These are phyloP conservation scores for Fusarium sp. DNA, from an alignment of 2,329 filamentous ascomycete species.

Conservation along the genomic window DNA sequence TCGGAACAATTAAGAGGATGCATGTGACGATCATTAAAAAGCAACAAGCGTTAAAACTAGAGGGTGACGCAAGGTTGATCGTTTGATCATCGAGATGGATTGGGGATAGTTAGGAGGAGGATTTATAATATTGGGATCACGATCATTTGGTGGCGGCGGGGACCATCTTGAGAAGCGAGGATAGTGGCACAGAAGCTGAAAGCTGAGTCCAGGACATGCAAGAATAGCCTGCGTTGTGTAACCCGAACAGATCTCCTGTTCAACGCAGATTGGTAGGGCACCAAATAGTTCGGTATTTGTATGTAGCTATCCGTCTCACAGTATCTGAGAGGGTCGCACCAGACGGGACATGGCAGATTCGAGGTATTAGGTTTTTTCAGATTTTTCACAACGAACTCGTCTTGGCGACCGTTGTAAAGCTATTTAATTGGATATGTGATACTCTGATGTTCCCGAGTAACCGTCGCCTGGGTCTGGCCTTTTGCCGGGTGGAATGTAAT, in stretches of 20 bases:
- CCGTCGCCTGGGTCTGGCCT: neutral
- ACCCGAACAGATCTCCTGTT: neutral
- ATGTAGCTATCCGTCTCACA: conserved; percentile 13
- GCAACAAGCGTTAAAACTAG: conserved; percentile 10
- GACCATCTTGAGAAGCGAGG: neutral
- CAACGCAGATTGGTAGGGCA: conserved; percentile 13
- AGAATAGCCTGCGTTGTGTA: conserved; percentile 2
- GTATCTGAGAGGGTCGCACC: neutral
- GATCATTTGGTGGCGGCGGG: conserved; percentile 32
- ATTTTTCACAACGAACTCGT: neutral
- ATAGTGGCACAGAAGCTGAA: conserved; percentile 10
- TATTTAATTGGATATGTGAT: neutral
- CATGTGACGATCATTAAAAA: conserved; percentile 8
- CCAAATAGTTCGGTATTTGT: neutral
- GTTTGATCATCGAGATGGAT: conserved; percentile 19
- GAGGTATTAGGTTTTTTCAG: neutral
- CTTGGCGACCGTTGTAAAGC: conserved; percentile 5
- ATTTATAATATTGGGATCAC: neutral
- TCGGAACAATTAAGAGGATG: conserved; percentile 3
- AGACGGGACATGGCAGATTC: neutral
- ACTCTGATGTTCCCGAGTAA: neutral
- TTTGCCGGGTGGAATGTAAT: conserved; percentile 10
- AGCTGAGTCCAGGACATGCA: conserved; percentile 4
- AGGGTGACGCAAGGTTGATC: conserved; percentile 3
- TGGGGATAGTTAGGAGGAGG: neutral